Conservation (phyloP, 2,329 filamentous ascomycete genomes). For the Calonectria hongkongensis region DNA sequence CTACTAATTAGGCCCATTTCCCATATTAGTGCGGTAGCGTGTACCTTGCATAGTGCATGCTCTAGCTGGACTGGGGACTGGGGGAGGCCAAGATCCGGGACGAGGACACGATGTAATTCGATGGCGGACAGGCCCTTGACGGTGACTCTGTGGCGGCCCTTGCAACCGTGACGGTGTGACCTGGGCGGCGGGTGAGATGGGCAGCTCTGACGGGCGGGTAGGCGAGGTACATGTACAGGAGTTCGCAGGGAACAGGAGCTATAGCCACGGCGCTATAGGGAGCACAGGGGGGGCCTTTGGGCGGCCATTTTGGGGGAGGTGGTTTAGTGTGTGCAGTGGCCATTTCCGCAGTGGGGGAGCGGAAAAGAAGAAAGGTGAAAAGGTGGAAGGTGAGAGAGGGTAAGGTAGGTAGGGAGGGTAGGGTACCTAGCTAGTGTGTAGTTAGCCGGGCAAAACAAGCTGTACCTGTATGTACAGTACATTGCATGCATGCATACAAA, state of each 20-base stretch:
- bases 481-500: too few species aligned
- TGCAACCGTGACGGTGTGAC: constrained; percentile 33
- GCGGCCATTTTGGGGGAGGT: constrained; percentile 19
- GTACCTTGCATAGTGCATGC: constrained; percentile 13
- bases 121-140: background rate
- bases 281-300: constrained; percentile 30
- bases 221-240: constrained; percentile 10
- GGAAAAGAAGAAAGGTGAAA: constrained; percentile 1
- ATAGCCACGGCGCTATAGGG: constrained; percentile 26
- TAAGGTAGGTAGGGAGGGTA: background rate
- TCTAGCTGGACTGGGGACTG: background rate
- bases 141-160: constrained; percentile 21
- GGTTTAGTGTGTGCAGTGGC: constrained; percentile 19
- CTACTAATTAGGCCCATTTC: constrained; percentile 24
- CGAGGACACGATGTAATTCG: constrained; percentile 1
- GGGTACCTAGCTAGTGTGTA: too few species aligned
- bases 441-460: too few species aligned
- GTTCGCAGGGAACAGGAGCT: constrained; percentile 8
- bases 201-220: background rate
- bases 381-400: background rate
- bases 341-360: constrained; percentile 7
- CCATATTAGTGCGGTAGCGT: background rate
- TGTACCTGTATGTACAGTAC: too few species aligned
- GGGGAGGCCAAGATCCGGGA: background rate
- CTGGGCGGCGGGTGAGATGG: background rate